phyloP scores from a whole-genome alignment of 2,329 filamentous ascomycete species.

The Hymenoscyphus albidus region DNA sequence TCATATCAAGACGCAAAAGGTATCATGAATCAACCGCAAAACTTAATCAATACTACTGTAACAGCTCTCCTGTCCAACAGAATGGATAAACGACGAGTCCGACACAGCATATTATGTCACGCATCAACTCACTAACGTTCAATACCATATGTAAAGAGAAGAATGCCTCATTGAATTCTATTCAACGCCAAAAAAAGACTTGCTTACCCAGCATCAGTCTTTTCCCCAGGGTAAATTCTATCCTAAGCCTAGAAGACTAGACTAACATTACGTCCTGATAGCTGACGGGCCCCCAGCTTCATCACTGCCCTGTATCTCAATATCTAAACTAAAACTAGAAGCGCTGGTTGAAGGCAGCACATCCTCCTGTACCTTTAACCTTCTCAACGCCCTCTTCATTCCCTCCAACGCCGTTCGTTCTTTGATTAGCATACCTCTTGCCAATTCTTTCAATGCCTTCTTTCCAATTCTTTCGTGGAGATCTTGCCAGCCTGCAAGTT shows the following conservation, averaged over 20 bases:
- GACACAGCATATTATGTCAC: too few relatives aligned
- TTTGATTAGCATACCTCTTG: conserved; percentile 70
- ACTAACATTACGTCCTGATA: background rate
- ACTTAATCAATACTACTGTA: too few relatives aligned
- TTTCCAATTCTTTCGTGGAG: conserved; percentile 75
- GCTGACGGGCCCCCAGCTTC: background rate
- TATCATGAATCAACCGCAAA: too few relatives aligned
- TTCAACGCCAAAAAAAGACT: too few relatives aligned
- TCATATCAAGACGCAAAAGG: too few relatives aligned
- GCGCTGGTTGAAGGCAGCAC: background rate
- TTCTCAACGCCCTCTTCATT: conserved; percentile 72
- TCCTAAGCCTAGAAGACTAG: background rate
- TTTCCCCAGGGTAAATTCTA: background rate
- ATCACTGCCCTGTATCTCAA: background rate
- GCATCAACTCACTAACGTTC: too few relatives aligned
- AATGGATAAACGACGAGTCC: too few relatives aligned
- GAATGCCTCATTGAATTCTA: too few relatives aligned
- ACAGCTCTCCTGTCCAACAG: too few relatives aligned
- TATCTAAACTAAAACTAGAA: background rate
- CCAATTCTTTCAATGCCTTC: conserved; percentile 71
- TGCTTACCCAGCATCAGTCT: background rate
- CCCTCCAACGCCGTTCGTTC: conserved; percentile 77
- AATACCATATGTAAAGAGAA: too few relatives aligned
- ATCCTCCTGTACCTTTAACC: conserved; percentile 23
- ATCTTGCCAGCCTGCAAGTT: conserved; percentile 92